Percentiles rank a stretch among this genome's conserved stretches.
Conservation (phyloP, 164 flowering plant genomes). For the Magnolia sinica region DNA sequence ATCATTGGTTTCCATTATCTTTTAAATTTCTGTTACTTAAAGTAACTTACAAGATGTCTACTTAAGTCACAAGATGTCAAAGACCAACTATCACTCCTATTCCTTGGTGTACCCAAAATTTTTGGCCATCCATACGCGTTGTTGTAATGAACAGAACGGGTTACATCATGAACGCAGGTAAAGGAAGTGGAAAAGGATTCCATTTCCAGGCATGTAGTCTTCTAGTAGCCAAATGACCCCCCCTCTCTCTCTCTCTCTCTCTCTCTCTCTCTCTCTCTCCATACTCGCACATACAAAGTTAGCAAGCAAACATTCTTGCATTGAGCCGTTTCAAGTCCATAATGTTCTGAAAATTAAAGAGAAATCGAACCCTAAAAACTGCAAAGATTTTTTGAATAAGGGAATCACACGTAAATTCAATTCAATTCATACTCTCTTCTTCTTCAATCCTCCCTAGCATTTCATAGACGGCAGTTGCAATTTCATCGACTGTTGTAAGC, state of each 20-base stretch:
- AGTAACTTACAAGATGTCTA: no score
- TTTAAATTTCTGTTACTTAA: no score
- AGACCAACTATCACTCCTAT: no score
- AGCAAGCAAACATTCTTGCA: background rate
- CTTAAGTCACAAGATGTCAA: no score
- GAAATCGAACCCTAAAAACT: constrained; percentile 3
- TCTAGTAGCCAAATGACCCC: no score
- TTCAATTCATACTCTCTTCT: constrained; percentile 30
- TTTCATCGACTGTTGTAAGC: constrained; percentile 61
- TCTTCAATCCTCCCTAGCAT: constrained; percentile 52
- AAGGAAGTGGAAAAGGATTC: no score
- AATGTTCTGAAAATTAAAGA: background rate
- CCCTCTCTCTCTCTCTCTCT: background rate
- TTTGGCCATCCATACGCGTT: no score
- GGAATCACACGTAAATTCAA: background rate
- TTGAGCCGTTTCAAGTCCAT: background rate
- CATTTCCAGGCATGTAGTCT: no score
- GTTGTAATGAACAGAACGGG: no score
- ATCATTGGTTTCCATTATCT: no score
- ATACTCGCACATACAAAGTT: background rate
- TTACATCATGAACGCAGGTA: no score
- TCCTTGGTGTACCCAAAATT: no score
- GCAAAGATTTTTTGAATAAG: background rate
- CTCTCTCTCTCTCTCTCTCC: constrained; percentile 5
- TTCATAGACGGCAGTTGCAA: constrained; percentile 59